Conservation (phyloP, 148 eudicot genomes). For the Cornus florida region DNA sequence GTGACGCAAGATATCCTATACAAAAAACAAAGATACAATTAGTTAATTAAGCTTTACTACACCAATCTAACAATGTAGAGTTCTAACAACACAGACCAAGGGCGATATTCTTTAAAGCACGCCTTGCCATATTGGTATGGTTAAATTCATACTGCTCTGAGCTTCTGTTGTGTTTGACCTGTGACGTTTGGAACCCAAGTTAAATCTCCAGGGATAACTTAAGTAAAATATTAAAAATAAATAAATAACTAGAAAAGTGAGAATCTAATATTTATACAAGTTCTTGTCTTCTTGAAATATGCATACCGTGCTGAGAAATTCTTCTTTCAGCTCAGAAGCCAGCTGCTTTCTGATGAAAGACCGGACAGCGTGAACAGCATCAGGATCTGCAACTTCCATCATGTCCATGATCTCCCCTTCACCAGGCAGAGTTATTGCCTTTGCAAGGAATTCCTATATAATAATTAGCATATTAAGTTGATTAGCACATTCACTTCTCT, state of each 20-base stretch:
- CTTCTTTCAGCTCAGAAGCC: slow-evolving; percentile 74
- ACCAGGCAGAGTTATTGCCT: slow-evolving; percentile 87
- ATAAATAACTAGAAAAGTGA: background rate
- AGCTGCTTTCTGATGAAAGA: slow-evolving; percentile 81
- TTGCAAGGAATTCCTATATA: slow-evolving; percentile 80
- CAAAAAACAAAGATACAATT: slow-evolving; percentile 5
- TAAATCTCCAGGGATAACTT: background rate
- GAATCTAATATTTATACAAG: background rate
- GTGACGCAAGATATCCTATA: slow-evolving; percentile 80
- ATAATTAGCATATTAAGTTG: background rate
- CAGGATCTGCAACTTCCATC: slow-evolving; percentile 98
- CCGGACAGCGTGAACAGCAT: slow-evolving; percentile 93
- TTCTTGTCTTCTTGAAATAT: background rate
- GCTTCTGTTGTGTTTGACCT: slow-evolving; percentile 85
- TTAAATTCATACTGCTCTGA: slow-evolving; percentile 67
- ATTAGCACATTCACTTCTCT: background rate
- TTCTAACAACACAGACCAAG: slow-evolving; percentile 49
- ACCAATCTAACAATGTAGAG: background rate
- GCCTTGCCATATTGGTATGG: slow-evolving; percentile 75
- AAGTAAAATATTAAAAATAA: too few species aligned
- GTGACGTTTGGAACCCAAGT: slow-evolving; percentile 19
- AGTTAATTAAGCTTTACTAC: background rate
- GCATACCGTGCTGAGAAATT: slow-evolving; percentile 59
- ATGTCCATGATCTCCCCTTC: slow-evolving; percentile 96
- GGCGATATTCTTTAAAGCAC: slow-evolving; percentile 83